Evolutionary conservation across 352 stramenopile genomes (phyloP).

Genomic region (Phytopythium vexans): DNA sequence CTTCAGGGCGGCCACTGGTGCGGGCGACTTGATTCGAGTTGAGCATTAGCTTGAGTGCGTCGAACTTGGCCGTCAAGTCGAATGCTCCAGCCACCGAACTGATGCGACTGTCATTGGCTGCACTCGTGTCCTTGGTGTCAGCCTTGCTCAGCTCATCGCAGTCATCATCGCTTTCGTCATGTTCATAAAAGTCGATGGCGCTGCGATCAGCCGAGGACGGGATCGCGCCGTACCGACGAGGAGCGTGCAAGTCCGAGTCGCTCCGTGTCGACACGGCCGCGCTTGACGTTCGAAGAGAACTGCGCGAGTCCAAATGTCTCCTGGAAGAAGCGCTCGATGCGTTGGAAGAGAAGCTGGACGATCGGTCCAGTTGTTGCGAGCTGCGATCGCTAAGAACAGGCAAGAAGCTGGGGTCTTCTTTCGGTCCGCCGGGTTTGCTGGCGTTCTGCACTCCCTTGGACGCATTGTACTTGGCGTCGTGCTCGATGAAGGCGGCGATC

Average conservation of each 20-base stretch:
- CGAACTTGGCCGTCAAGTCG: conserved; percentile 54
- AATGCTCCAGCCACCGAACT: neutral
- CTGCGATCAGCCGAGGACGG: conserved; percentile 54
- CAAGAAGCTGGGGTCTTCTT: conserved; percentile 5
- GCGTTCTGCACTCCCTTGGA: too few species aligned
- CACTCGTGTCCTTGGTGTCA: neutral
- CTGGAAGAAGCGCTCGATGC: conserved; percentile 2
- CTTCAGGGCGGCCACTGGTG: neutral
- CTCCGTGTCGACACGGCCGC: conserved; percentile 27
- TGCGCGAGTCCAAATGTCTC: conserved; percentile 4
- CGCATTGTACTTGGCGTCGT: conserved; percentile 62
- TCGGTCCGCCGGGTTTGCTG: neutral
- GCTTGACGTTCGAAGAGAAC: conserved; percentile 6
- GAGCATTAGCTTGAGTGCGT: conserved; percentile 57
- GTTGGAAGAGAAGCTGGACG: conserved; percentile 13
- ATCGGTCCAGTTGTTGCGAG: conserved; percentile 2
- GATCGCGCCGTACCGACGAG: conserved; percentile 32
- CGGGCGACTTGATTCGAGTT: conserved; percentile 37
- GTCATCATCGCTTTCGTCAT: conserved; percentile 27
- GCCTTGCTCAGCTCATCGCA: neutral
- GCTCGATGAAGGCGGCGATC: conserved; percentile 75
- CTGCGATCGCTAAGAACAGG: conserved; percentile 1
- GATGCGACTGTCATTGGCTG: too few species aligned
- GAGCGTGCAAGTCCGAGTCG: conserved; percentile 58
- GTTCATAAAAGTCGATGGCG: conserved; percentile 47